Evolutionary conservation across 129 eudicot genomes (phyloP).

Genomic region (Heracleum sosnowskyi): DNA sequence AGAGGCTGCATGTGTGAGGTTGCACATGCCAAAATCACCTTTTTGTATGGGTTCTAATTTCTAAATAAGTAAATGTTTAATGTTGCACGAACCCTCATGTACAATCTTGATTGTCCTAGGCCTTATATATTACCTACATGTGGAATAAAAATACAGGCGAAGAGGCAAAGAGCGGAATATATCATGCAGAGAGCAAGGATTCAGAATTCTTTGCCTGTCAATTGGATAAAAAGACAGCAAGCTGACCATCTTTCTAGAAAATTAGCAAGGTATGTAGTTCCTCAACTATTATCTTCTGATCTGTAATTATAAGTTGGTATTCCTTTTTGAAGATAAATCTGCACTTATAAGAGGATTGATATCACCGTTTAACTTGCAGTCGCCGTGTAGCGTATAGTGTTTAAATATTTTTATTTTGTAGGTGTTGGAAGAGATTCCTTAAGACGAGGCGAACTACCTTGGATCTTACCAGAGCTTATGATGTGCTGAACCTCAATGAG

Average conservation of each 20-base stretch:
- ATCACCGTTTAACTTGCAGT: neutral
- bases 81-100: neutral
- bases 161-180: constrained; percentile 65
- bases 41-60: neutral
- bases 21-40: neutral
- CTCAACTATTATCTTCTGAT: neutral
- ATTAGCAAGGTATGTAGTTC: constrained; percentile 42
- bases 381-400: neutral
- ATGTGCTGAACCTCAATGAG: constrained; percentile 50
- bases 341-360: neutral
- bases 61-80: too few species aligned
- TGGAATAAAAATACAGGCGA: constrained; percentile 42
- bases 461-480: constrained; percentile 50
- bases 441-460: constrained; percentile 52
- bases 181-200: constrained; percentile 54
- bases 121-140: constrained; percentile 6
- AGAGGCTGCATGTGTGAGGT: neutral
- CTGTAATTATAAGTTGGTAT: neutral
- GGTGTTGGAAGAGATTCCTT: constrained; percentile 84
- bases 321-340: neutral
- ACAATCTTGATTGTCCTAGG: neutral
- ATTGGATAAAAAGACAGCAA: constrained; percentile 46
- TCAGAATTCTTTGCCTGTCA: constrained; percentile 27
- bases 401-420: constrained; percentile 14
- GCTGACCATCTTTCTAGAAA: constrained; percentile 62